Base-by-base conservation (phyloP, 129 eudicot species). In the Escallonia herrerae region DNA sequence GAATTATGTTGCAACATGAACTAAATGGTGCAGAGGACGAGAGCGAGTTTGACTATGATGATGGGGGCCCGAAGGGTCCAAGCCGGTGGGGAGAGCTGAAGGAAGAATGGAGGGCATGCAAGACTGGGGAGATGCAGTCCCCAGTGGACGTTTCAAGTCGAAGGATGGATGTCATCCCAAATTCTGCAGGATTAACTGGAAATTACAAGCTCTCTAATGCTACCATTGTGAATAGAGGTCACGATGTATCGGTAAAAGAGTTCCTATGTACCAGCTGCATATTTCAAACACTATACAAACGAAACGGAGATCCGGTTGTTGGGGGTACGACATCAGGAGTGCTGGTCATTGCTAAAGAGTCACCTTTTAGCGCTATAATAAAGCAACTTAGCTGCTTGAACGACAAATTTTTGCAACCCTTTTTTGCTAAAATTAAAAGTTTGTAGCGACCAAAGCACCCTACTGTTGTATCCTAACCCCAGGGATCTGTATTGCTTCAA, bases 41-140 rank as follows among this genome's bases (percentile, higher is more conserved):
- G 66, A 71, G 60, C 1, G 93, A 85, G 67, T 85, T 82, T 67
- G 64, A 67, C 12, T 85, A 85, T 58, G 71, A 47, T 3, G 43
- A 55, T 4, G 63, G 62, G 5, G 67, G 85, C 43, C 74, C 61
- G 6, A 74, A 44, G 54, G 85, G 93, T 11, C 87, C 87, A 9
- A 49, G 33, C 42, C 74, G 65, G 15, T 85, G 93, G 93, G 87
- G 93, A 52, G 72, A 76, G 51, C 56, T 85, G 1, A 62, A 43
- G 46, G n/a, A 54, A 63, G 83, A 79, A 59, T 79, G 69, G 77
- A 66, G 45, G 11, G 48, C 45, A 3, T 73, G 77, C 42, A 73
- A 73, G 42, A 40, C 4, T 8, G 77, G 77, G 5, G 14, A 49
- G 15, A 38, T 65, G 53, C 77, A 73, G 58, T 73, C 77, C 9